Conservation (phyloP, 2,329 filamentous ascomycete species). For the Fulvia fulva region DNA sequence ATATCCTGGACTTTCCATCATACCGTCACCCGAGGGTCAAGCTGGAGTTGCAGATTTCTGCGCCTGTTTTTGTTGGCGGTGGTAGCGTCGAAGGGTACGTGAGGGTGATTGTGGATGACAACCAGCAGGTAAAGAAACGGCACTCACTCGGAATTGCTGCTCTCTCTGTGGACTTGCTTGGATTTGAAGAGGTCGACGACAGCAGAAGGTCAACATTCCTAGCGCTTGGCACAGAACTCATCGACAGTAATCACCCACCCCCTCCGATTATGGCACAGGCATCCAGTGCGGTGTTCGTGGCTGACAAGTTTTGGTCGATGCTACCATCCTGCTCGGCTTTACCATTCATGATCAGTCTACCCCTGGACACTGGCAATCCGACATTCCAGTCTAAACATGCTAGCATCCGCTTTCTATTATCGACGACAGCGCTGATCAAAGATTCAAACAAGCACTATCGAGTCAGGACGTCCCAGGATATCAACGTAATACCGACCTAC, state of each 20-base stretch:
- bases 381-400: constrained; percentile 52
- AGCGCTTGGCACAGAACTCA: constrained; percentile 49
- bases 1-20: constrained; percentile 48
- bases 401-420: constrained; percentile 49
- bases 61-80: constrained; percentile 53
- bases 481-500: constrained; percentile 51
- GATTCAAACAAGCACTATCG: constrained; percentile 48
- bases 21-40: constrained; percentile 48
- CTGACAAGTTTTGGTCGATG: constrained; percentile 47
- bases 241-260: constrained; percentile 49
- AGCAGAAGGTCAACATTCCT: constrained; percentile 48
- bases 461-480: constrained; percentile 48
- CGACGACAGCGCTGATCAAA: constrained; percentile 45
- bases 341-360: constrained; percentile 52
- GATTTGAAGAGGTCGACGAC: constrained; percentile 49
- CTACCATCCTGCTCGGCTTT: constrained; percentile 45
- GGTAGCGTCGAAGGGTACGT: constrained; percentile 52
- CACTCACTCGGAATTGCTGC: constrained; percentile 46
- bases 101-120: constrained; percentile 46
- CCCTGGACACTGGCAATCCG: constrained; percentile 52
- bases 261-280: constrained; percentile 49
- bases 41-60: constrained; percentile 48
- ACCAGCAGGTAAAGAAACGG: constrained; percentile 42
- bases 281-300: constrained; percentile 34
- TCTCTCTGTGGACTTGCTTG: constrained; percentile 50